These are phyloP conservation scores for Mucor piriformis DNA, from an alignment of 371 early-diverging fungal species.

Conservation along the genomic window DNA sequence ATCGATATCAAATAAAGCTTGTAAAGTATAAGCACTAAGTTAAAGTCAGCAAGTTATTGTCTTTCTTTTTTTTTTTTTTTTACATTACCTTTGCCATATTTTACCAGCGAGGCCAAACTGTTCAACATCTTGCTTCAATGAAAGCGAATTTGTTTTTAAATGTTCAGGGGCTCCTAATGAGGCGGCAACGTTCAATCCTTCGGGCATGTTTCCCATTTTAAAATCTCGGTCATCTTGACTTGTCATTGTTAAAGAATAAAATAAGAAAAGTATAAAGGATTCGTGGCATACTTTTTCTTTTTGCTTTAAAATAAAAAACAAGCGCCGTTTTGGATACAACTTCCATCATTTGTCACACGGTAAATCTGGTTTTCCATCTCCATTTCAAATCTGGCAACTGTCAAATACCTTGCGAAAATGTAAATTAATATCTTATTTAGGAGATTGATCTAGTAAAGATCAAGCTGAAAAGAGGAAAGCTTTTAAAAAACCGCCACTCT, in stretches of 20 bases:
- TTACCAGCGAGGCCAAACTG: constrained; percentile 55
- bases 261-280: too few relatives aligned
- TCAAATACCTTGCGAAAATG: too few relatives aligned
- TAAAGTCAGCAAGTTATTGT: not conserved
- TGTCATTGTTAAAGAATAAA: not conserved
- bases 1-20: constrained; percentile 39
- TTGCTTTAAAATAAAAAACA: too few relatives aligned
- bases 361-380: too few relatives aligned
- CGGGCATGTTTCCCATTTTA: constrained; percentile 44
- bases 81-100: constrained; percentile 52
- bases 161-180: constrained; percentile 38
- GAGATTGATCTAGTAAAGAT: too few relatives aligned
- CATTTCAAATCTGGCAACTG: too few relatives aligned
- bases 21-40: constrained; percentile 48
- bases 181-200: constrained; percentile 40
- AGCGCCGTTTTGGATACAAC: too few relatives aligned
- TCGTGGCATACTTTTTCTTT: too few relatives aligned
- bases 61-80: not conserved
- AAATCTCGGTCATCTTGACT: constrained; percentile 19
- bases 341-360: too few relatives aligned
- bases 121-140: constrained; percentile 43
- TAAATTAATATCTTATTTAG: too few relatives aligned
- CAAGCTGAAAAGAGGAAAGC: too few relatives aligned
- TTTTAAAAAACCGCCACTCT: too few relatives aligned
- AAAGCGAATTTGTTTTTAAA: constrained; percentile 16